Base-by-base conservation (phyloP, 768 basidiomycete species). In the Tephrocybe rancida region DNA sequence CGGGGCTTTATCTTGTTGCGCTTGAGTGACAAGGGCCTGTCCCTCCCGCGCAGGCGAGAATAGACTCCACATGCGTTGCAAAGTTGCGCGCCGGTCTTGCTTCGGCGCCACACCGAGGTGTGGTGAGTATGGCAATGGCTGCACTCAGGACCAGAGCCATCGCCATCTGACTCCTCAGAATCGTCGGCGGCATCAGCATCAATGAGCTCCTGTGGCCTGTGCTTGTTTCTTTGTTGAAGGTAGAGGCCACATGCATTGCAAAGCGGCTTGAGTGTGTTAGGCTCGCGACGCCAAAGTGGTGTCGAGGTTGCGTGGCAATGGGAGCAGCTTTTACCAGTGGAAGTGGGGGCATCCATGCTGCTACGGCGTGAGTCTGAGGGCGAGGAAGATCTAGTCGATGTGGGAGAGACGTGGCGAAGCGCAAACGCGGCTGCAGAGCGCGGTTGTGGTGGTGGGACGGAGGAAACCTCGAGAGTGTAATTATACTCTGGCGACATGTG, bases 61-160 rank as follows among this genome's bases (percentile, higher is more conserved):
- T 80, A 80, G 8, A 80, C 79, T 21, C 79, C 79, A 60, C 79
- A 80, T 5, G 79, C 79, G 48, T 80, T 80, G 61, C 79, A 80
- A 1, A 80, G 68, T 59, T 78, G 77, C 11, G 74, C 76, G 1
- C 79, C 79, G 1, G 74, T 68, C 62, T 80, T 80, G 58, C 77
- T 78, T 45, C 79, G 66, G 34, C 79, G 69, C 79, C 79, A 80
- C 37, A 80, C 79, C 7, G 76, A 78, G 3, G 79, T 80, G 37
- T 71, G 73, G 49, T 76, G 76, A 8, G 79, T 79, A 51, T 69
- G 72, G 54, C 79, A 80, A 63, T 79, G 79, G 48, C 73, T 77
- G 43, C 79, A 80, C 58, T 78, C 73, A 1, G 78, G 79, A 8
- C 75, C 77, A 32, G 67, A 64, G 24, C 70, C 69, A 56, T 77